phyloP scores from a whole-genome alignment of 257 asterid genomes.

The Nicotiana otophora region DNA sequence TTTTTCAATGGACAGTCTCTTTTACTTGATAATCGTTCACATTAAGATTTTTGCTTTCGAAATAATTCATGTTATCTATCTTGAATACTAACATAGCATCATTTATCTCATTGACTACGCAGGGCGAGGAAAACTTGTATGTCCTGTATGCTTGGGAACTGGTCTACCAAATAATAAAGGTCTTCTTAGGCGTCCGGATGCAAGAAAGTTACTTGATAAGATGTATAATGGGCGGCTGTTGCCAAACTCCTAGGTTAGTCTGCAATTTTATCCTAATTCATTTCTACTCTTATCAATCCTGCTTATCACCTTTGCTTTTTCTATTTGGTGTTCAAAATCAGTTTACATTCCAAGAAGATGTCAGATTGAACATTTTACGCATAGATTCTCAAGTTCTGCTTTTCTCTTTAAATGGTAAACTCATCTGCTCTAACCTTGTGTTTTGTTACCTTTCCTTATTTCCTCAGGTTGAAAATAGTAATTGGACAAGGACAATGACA shows the following conservation, averaged over 20 bases:
- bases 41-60: background rate
- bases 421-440: background rate
- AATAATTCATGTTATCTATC: background rate
- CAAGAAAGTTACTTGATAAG: constrained; percentile 69
- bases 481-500: background rate
- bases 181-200: constrained; percentile 91
- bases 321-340: background rate
- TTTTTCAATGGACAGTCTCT: background rate
- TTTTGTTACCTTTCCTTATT: background rate
- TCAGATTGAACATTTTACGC: background rate
- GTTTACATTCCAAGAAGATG: background rate
- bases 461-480: background rate
- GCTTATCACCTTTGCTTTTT: background rate
- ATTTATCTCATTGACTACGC: constrained; percentile 5
- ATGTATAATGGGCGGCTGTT: constrained; percentile 89
- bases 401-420: background rate
- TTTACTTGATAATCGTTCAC: background rate
- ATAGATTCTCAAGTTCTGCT: background rate
- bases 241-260: constrained; percentile 63
- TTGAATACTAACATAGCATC: background rate
- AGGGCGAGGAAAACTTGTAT: constrained; percentile 93
- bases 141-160: constrained; percentile 93
- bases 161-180: constrained; percentile 95
- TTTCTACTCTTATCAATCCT: background rate
- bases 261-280: background rate